Base-by-base conservation (phyloP, 148 eudicot species). In the Rhododendron simsii region DNA sequence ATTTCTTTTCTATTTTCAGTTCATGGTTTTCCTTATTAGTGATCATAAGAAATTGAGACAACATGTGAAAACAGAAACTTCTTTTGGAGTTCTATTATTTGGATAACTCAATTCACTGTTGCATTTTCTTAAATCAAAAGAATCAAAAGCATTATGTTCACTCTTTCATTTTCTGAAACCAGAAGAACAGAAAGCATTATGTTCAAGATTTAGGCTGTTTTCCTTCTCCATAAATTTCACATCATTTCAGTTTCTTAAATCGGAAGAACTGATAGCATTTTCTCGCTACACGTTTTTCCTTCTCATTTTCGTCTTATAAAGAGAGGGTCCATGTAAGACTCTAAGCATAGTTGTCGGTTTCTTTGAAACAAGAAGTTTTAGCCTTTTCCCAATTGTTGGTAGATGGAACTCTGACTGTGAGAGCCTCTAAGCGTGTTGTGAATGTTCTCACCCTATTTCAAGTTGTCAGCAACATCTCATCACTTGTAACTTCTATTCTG, bases 361-460 rank as follows among this genome's bases (percentile, higher is more conserved):
- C 26, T 35, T 47, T 81, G 71, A 57, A 57, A 81, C 83, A 81
- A 71, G 83, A 81, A 57, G 69, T 81, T 53, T 57, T 81, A 44
- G 83, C 48, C 18, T 81, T 81, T 81, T 57, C 28, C 15, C 69
- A 9, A 15, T 16, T 81, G 45, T 53, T 20, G 71, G 18, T 26
- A 33, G 71, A 81, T 81, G 83, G 47, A 35, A 33, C 28, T 81
- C 28, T 33, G 16, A 81, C 47, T 81, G 69, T 20, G 3, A 81
- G 83, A 81, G 83, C 48, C 2, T 55, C 28, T 18, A 81, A 81
- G 47, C 83, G 71, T 21, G 37, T 65, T 41, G 39, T 55, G 47
- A 53, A 55, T 83, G 85, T 83, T 65, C 85, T 83, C 41, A 67
- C 85, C 57, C 57, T 65, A 15, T 82, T 82, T 82, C 84, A 82